These are phyloP conservation scores for Brassica napus DNA, from an alignment of 345 rosid species.

Conservation along the genomic window Da-Ae NC_063440.1:209501-210000, in stretches of 20 bases:
- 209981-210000: not conserved
- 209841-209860: slow-evolving; percentile 48
- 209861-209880: slow-evolving; percentile 51
- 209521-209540: slow-evolving; percentile 62
- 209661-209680: slow-evolving; percentile 50
- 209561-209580: slow-evolving; percentile 69
- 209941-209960: slow-evolving; percentile 51
- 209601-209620: slow-evolving; percentile 50
- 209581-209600: slow-evolving; percentile 78
- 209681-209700: slow-evolving; percentile 54
- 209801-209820: slow-evolving; percentile 47
- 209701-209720: slow-evolving; percentile 48
- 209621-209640: slow-evolving; percentile 56
- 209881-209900: slow-evolving; percentile 49
- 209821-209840: slow-evolving; percentile 45
- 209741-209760: slow-evolving; percentile 45
- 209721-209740: slow-evolving; percentile 40
- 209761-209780: slow-evolving; percentile 62
- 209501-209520: slow-evolving; percentile 54
- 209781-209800: slow-evolving; percentile 58
- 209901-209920: slow-evolving; percentile 41
- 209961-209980: not conserved
- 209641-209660: slow-evolving; percentile 49
- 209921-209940: slow-evolving; percentile 60
- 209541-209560: slow-evolving; percentile 48